Conservation (phyloP, 805 yeast genomes). For the Sugiyamaella lignohabitans region DNA sequence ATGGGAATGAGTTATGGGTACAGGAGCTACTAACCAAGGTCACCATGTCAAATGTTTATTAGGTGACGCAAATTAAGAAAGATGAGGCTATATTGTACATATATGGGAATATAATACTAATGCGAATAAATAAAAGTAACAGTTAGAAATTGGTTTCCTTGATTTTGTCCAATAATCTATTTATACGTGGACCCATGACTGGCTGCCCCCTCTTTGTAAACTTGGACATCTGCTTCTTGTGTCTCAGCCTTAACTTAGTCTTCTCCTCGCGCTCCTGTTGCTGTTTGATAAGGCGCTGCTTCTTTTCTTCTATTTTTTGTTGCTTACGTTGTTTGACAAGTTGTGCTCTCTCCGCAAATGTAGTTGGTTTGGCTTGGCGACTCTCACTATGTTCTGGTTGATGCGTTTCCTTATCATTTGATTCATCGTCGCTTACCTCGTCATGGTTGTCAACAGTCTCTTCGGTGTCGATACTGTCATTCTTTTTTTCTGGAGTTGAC, state of each 20-base stretch:
- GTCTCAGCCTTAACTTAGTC: slow-evolving; percentile 37
- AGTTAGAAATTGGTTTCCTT: slow-evolving; percentile 36
- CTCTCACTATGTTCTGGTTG: slow-evolving; percentile 17
- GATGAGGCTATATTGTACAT: too few species aligned
- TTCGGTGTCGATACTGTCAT: slow-evolving; percentile 1
- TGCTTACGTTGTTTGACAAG: slow-evolving; percentile 33
- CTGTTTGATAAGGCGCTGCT: slow-evolving; percentile 37
- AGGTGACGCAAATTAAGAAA: too few species aligned
- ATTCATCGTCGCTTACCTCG: slow-evolving; percentile 6
- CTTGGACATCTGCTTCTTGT: slow-evolving; percentile 41
- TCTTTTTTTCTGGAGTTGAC: slow-evolving; percentile 27
- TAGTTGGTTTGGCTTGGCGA: slow-evolving; percentile 20
- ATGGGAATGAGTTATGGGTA: slow-evolving; percentile 3
- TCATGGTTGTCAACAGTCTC: slow-evolving; percentile 6
- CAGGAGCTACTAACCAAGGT: slow-evolving; percentile 1
- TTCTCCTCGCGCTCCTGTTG: slow-evolving; percentile 35
- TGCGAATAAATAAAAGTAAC: too few species aligned
- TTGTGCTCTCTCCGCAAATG: slow-evolving; percentile 33
- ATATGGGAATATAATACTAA: too few species aligned
- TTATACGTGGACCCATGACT: slow-evolving; percentile 81
- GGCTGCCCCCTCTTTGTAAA: slow-evolving; percentile 81
- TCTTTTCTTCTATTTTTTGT: slow-evolving; percentile 37
- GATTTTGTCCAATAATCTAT: slow-evolving; percentile 69
- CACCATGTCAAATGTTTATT: background rate
- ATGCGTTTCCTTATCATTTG: slow-evolving; percentile 18